Evolutionary conservation across 148 eudicot species (phyloP).

Genomic region (Cornus kousa): DNA sequence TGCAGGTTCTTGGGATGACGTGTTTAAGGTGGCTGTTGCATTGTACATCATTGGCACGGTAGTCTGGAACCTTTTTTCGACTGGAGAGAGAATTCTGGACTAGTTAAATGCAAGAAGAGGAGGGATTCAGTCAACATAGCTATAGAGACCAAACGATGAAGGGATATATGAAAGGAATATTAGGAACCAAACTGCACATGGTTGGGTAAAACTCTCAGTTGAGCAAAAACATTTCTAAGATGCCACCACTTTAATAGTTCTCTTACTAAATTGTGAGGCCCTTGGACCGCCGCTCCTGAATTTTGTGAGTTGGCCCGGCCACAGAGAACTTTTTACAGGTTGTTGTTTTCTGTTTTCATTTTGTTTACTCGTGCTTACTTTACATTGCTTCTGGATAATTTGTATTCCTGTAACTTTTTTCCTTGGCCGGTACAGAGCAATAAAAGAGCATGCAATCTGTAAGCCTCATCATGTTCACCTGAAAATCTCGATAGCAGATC

Average conservation of each 20-base stretch:
- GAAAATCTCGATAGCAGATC: not conserved
- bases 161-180: not conserved
- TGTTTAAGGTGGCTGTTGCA: conserved; percentile 81
- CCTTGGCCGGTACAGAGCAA: not conserved
- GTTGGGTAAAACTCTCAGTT: not conserved
- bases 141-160: not conserved
- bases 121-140: conserved; percentile 6
- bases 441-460: not conserved
- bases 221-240: not conserved
- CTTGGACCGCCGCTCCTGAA: conserved; percentile 7
- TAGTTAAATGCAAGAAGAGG: conserved; percentile 22
- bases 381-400: not conserved
- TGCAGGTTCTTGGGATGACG: conserved; percentile 91
- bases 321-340: conserved; percentile 1
- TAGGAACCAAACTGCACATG: not conserved
- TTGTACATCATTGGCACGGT: conserved; percentile 84
- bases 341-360: not conserved
- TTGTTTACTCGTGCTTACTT: not conserved
- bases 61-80: conserved; percentile 89
- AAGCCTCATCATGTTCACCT: not conserved
- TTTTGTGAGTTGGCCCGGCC: conserved; percentile 15
- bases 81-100: conserved; percentile 88
- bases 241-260: conserved; percentile 6
- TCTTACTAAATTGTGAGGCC: not conserved
- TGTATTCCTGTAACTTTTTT: not conserved